Evolutionary conservation across 1,284 basidiomycete species (phyloP).

Genomic region (Mycena citricolor): DNA sequence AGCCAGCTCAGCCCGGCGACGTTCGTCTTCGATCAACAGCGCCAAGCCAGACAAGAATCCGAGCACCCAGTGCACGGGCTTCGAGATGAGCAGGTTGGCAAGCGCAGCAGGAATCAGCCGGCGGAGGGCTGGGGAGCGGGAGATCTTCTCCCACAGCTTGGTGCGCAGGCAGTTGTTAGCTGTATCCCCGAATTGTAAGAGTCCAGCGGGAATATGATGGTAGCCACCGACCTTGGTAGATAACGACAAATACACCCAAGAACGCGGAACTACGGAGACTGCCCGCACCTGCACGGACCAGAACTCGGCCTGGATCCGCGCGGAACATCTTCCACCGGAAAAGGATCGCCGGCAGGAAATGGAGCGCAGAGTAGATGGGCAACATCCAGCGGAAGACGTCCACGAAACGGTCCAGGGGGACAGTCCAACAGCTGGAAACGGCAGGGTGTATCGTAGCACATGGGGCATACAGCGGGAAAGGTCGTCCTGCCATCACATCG

Average conservation of each 20-base stretch:
- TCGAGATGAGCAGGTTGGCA: conserved; percentile 60
- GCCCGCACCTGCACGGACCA: conserved; percentile 67
- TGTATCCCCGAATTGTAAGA: conserved; percentile 29
- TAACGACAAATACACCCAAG: conserved; percentile 81
- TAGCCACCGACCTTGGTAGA: conserved; percentile 72
- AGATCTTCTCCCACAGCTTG: conserved; percentile 52
- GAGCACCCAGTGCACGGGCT: conserved; percentile 72
- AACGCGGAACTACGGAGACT: conserved; percentile 88
- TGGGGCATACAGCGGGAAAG: conserved; percentile 55
- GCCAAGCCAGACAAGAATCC: conserved; percentile 79
- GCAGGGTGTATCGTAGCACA: conserved; percentile 80
- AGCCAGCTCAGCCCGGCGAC: conserved; percentile 80
- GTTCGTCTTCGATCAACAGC: conserved; percentile 85
- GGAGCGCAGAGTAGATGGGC: conserved; percentile 76
- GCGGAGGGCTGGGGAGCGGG: conserved; percentile 38
- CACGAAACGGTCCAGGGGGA: conserved; percentile 75
- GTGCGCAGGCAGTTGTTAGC: conserved; percentile 78
- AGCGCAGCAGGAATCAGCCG: conserved; percentile 45
- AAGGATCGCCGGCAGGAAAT: conserved; percentile 83
- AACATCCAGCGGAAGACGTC: conserved; percentile 86
- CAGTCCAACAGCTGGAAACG: conserved; percentile 65
- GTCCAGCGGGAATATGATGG: conserved; percentile 4
- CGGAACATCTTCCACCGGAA: conserved; percentile 69
- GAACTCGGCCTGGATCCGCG: conserved; percentile 61
- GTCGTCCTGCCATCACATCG: conserved; percentile 21